A percentile compares a stretch with the other conserved stretches of the same genome.
Conservation (phyloP, 306 rosid species). For the Glycine soja region DNA sequence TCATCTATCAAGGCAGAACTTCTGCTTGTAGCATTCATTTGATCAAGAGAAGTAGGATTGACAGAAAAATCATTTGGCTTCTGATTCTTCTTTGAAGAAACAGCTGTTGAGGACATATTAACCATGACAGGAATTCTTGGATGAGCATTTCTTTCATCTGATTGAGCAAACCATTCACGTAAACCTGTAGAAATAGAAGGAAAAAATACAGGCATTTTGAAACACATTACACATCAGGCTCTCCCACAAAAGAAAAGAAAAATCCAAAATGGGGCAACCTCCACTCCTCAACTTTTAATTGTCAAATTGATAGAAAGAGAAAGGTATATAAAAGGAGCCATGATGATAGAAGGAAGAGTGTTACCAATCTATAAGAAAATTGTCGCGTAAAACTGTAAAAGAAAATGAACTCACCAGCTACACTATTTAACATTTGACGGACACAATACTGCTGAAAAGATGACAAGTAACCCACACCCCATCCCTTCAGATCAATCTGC, state of each 20-base stretch:
- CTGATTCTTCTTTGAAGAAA: slow-evolving; percentile 71
- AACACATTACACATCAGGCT: slow-evolving; percentile 15
- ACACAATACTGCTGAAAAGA: slow-evolving; percentile 99
- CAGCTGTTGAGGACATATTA: slow-evolving; percentile 91
- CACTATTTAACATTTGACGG: slow-evolving; percentile 94
- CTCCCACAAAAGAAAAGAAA: slow-evolving; percentile 30
- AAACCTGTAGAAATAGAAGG: slow-evolving; percentile 64
- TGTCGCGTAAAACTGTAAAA: not conserved
- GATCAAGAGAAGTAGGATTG: slow-evolving; percentile 63
- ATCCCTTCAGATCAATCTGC: slow-evolving; percentile 98
- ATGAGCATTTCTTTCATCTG: slow-evolving; percentile 94
- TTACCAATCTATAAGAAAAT: slow-evolving; percentile 38
- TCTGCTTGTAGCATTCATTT: slow-evolving; percentile 69
- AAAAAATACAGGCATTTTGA: slow-evolving; percentile 13
- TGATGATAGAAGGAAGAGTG: slow-evolving; percentile 5
- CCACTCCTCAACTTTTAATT: slow-evolving; percentile 30
- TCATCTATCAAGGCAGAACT: slow-evolving; percentile 92
- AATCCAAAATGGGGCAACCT: slow-evolving; percentile 11
- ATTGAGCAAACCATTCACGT: slow-evolving; percentile 95
- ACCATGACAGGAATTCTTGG: slow-evolving; percentile 99
- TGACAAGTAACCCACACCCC: slow-evolving; percentile 93
- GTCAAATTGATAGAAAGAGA: not conserved
- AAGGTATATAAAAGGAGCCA: slow-evolving; percentile 5
- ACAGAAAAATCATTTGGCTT: slow-evolving; percentile 67
- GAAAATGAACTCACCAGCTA: slow-evolving; percentile 76